These are phyloP conservation scores for Neurospora sublineolata DNA, from an alignment of 495 filamentous ascomycete species.

Conservation along the genomic window DNA sequence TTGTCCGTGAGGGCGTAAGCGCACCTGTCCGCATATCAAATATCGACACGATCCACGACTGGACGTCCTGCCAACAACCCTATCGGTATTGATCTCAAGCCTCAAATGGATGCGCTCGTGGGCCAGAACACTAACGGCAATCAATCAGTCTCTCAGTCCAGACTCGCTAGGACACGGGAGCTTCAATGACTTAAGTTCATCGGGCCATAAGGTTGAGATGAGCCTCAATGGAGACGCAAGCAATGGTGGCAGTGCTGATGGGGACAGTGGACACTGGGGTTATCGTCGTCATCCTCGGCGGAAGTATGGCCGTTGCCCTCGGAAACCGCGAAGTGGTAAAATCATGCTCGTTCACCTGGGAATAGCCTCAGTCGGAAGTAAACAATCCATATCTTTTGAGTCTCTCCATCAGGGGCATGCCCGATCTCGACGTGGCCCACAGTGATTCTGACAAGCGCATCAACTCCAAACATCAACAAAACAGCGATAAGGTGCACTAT, in stretches of 20 bases:
- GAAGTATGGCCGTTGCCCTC: neutral
- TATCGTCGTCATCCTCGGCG: neutral
- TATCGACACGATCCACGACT: neutral
- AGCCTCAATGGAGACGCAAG: neutral
- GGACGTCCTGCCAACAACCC: neutral
- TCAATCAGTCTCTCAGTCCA: neutral
- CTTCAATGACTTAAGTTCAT: neutral
- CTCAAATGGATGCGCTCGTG: neutral
- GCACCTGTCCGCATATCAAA: neutral
- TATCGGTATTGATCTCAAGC: neutral
- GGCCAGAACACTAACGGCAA: neutral
- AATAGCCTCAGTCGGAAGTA: neutral
- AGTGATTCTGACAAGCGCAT: neutral
- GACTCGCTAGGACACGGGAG: neutral
- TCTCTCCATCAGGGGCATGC: neutral
- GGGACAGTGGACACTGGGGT: neutral
- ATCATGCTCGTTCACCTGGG: neutral
- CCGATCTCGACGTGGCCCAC: neutral
- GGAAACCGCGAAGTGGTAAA: neutral
- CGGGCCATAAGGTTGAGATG: neutral
- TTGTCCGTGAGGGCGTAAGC: neutral
- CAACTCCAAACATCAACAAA: neutral
- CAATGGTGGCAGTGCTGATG: neutral
- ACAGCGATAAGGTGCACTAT: neutral
- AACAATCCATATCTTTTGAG: neutral